phyloP scores from a whole-genome alignment of 2,329 filamentous ascomycete species.

The Ciborinia camelliae region DNA sequence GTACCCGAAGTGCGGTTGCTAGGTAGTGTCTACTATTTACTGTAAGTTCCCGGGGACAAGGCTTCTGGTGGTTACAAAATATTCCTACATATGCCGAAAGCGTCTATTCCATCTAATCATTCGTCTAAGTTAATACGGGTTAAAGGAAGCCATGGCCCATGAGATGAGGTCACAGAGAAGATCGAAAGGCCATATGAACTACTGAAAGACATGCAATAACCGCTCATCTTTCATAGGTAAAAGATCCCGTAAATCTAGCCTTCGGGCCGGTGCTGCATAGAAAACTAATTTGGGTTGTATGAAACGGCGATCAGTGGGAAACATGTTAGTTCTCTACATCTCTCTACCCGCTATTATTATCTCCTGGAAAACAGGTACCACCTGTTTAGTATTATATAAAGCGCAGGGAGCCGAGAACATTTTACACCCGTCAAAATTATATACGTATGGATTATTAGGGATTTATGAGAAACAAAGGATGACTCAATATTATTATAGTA shows the following conservation, averaged over 20 bases:
- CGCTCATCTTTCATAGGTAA: not conserved
- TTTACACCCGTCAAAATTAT: not conserved
- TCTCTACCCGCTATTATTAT: not conserved
- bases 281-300: not conserved
- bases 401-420: not conserved
- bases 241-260: not conserved
- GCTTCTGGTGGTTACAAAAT: not conserved
- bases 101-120: not conserved
- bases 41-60: not conserved
- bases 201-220: too few species aligned
- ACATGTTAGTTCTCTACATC: not conserved
- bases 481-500: not conserved
- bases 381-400: not conserved
- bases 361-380: not conserved
- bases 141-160: not conserved
- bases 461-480: not conserved
- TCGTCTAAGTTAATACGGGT: not conserved
- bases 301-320: conserved; percentile 5
- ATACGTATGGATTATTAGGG: not conserved
- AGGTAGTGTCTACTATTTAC: too few species aligned
- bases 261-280: not conserved
- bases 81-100: not conserved
- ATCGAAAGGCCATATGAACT: not conserved
- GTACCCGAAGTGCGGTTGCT: too few species aligned
- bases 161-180: not conserved